Base-by-base conservation (phyloP, 73 alveolate species). In the Paramecium bursaria region DNA sequence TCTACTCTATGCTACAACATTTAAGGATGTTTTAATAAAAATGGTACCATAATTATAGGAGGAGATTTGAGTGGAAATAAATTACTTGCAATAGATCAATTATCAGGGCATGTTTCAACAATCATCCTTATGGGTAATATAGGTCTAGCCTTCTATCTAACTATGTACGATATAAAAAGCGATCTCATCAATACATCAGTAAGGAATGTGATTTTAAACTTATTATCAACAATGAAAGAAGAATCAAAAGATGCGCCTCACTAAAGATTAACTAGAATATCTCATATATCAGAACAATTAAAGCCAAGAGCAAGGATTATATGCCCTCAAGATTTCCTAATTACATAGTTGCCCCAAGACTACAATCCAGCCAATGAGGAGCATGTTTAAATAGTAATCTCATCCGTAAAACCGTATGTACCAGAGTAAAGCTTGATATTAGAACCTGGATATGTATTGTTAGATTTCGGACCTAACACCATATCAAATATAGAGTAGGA, bases 31-130 rank as follows among this genome's bases (percentile, higher is more conserved):
- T 55, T 46, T 5, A 53, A 79, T 54, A 10, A 54, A 35, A 17
- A 53, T 79, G 75, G 82, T 11, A 53, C 88, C 14, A 19, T 79
- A 17, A 53, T 79, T 22, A 23, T 79, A 19, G 88, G 88, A 14
- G 88, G 88, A 7, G 54, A 54, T 3, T 29, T 79, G 13, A 21
- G 74, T 1, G 82, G 82, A 22, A 54, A 61, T 39, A 79, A 79
- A 22, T 46, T 79, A 19, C 48, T 79, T 52, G 77, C 82, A 53
- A 79, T 79, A n/a, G 88, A 79, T 54, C 19, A 49, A 25, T 79
- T 79, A 23, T 52, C 88, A 53, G 75, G 75, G 9, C 75, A 53
- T 42, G 50, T 73, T 17, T 50, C 75, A 35, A 53, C 60, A 22
- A 79, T 79, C 7, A 22, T 53, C 25, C 39, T 79, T 1, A 39